Conservation (phyloP, 2,329 filamentous ascomycete genomes). For the Hypoxylon sp. region DNA sequence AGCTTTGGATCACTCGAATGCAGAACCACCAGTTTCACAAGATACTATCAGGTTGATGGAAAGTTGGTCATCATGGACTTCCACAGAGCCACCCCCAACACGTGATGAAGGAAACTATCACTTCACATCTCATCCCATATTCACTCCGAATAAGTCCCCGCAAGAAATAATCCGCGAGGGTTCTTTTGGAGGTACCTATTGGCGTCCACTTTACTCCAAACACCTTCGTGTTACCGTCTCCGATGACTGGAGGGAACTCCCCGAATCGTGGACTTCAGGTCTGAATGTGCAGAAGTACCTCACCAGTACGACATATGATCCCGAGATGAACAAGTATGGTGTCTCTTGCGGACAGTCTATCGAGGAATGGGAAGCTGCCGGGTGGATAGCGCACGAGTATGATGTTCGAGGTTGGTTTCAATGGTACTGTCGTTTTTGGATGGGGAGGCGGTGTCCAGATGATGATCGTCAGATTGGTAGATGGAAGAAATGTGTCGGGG, state of each 20-base stretch:
- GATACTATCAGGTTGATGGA: slow-evolving; percentile 39
- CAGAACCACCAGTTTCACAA: slow-evolving; percentile 10
- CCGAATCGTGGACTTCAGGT: slow-evolving; percentile 52
- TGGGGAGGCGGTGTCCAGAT: slow-evolving; percentile 58
- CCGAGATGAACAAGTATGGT: slow-evolving; percentile 61
- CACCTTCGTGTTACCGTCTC: slow-evolving; percentile 52
- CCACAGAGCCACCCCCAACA: slow-evolving; percentile 50
- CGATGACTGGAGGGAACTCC: slow-evolving; percentile 59
- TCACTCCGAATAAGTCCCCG: slow-evolving; percentile 62
- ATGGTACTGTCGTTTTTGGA: slow-evolving; percentile 64
- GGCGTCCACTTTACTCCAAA: slow-evolving; percentile 56
- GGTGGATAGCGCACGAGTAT: slow-evolving; percentile 62
- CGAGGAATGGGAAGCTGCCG: slow-evolving; percentile 63
- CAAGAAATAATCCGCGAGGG: slow-evolving; percentile 61
- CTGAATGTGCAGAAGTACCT: slow-evolving; percentile 52
- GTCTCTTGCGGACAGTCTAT: slow-evolving; percentile 62
- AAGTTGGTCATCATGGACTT: slow-evolving; percentile 56
- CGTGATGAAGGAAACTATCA: slow-evolving; percentile 56
- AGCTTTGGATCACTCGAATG: not conserved
- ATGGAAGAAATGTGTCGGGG: slow-evolving; percentile 62
- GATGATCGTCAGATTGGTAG: slow-evolving; percentile 60
- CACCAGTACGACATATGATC: slow-evolving; percentile 52
- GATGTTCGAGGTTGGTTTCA: slow-evolving; percentile 66
- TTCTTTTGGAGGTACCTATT: slow-evolving; percentile 62
- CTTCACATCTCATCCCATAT: slow-evolving; percentile 54